Conservation (phyloP, 108 stramenopile species). For the Nannochloropsis oceanica region DNA sequence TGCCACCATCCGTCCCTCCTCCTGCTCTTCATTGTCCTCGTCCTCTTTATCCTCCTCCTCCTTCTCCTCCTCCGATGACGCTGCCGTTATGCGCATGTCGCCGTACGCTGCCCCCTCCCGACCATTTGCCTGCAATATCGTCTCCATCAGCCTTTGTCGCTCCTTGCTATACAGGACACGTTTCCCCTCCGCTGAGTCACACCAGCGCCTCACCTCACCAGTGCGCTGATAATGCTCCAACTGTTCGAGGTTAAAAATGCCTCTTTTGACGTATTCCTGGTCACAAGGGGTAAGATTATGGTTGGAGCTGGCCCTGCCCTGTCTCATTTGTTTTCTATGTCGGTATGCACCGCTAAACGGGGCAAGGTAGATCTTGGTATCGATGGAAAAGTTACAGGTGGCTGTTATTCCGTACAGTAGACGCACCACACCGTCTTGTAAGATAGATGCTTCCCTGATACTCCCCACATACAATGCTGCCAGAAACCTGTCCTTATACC, state of each 20-base stretch:
- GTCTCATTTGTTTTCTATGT: neutral
- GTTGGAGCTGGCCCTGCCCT: neutral
- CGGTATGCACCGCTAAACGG: neutral
- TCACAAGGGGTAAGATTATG: neutral
- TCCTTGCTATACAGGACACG: neutral
- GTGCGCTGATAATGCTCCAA: neutral
- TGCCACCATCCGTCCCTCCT: neutral
- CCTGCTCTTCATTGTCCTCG: neutral
- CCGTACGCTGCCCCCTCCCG: no score
- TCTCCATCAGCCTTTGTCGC: neutral
- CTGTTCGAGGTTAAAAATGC: neutral
- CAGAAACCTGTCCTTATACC: no score
- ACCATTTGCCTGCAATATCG: no score
- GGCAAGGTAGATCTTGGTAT: neutral
- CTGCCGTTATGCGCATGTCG: neutral
- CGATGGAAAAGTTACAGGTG: neutral
- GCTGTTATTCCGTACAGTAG: neutral
- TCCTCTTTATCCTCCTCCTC: neutral
- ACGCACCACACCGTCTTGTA: neutral
- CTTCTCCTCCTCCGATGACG: neutral
- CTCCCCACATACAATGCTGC: neutral
- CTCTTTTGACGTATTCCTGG: neutral
- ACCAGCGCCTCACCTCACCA: neutral
- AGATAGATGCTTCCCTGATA: neutral
- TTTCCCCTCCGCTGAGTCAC: neutral